These are phyloP conservation scores for Talaromyces trachyspermus DNA, from an alignment of 495 filamentous ascomycete species.

Conservation along the genomic window DNA sequence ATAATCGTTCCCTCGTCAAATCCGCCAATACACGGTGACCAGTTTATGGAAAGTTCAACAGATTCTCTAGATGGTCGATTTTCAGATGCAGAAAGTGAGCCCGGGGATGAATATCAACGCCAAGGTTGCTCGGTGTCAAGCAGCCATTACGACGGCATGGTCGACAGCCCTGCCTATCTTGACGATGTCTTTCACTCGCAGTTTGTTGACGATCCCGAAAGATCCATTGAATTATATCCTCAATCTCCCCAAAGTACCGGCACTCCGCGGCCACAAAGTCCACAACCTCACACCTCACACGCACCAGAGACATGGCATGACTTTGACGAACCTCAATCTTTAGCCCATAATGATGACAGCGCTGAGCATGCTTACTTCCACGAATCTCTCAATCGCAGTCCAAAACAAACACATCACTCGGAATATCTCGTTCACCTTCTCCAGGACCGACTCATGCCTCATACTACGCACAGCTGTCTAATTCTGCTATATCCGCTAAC, in stretches of 20 bases:
- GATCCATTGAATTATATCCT: slow-evolving; percentile 7
- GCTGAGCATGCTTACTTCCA: neutral
- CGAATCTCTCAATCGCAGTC: neutral
- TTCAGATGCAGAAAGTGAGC: slow-evolving; percentile 36
- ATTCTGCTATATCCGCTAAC: neutral
- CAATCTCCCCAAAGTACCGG: slow-evolving; percentile 7
- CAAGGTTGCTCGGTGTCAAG: slow-evolving; percentile 27
- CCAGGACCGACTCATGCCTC: neutral
- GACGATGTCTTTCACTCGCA: slow-evolving; percentile 42
- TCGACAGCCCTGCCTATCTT: slow-evolving; percentile 42
- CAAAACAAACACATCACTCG: neutral
- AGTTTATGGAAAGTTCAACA: slow-evolving; percentile 23
- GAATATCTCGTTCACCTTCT: neutral
- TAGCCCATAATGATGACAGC: neutral
- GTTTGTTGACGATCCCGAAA: slow-evolving; percentile 32
- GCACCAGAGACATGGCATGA: slow-evolving; percentile 6
- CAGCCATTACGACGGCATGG: slow-evolving; percentile 22
- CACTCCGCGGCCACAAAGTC: slow-evolving; percentile 13
- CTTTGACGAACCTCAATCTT: slow-evolving; percentile 1
- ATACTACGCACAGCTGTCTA: neutral
- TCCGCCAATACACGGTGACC: neutral
- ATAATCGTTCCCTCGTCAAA: neutral
- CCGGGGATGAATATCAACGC: slow-evolving; percentile 18
- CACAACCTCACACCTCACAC: slow-evolving; percentile 2
- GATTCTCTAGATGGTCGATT: slow-evolving; percentile 38